These are phyloP conservation scores for Chalaropsis ovoidea DNA, from an alignment of 2,329 filamentous ascomycete genomes.

Conservation along the genomic window DNA sequence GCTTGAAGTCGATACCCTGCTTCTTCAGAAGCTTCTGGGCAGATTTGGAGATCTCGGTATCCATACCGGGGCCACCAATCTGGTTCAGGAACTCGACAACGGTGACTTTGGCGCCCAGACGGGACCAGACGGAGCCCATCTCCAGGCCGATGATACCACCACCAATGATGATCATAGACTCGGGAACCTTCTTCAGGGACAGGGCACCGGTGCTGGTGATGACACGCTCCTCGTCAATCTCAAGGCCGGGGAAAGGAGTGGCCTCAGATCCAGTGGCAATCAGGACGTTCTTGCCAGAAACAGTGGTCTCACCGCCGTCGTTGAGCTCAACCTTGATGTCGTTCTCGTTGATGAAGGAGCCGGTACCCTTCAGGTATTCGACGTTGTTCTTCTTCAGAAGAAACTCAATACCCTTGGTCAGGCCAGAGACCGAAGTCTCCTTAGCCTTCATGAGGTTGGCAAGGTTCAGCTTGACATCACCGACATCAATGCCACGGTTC, in stretches of 20 bases:
- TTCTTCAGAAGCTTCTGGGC: conserved; percentile 88
- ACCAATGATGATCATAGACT: conserved; percentile 94
- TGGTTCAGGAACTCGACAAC: conserved; percentile 94
- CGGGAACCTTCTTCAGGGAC: conserved; percentile 77
- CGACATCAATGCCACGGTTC: conserved; percentile 92
- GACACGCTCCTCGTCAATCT: conserved; percentile 95
- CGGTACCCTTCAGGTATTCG: conserved; percentile 92
- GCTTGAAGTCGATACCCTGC: conserved; percentile 97
- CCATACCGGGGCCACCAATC: conserved; percentile 97
- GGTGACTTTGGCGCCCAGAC: conserved; percentile 86
- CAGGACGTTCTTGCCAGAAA: conserved; percentile 92
- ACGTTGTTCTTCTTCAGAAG: conserved; percentile 99
- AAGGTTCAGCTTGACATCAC: conserved; percentile 93
- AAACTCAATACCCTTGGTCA: conserved; percentile 97
- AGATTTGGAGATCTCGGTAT: conserved; percentile 80
- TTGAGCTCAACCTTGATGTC: conserved; percentile 82
- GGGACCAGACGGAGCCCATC: conserved; percentile 96
- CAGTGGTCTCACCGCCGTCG: conserved; percentile 80
- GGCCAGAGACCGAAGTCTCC: conserved; percentile 73
- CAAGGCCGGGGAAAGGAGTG: conserved; percentile 89
- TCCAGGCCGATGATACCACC: conserved; percentile 98
- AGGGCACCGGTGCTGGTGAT: conserved; percentile 94
- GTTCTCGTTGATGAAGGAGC: conserved; percentile 77
- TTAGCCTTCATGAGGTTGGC: conserved; percentile 97
- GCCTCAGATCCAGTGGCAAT: conserved; percentile 94